Base-by-base conservation (phyloP, 75 land plant genomes). In the Sequoiadendron giganteum region DNA sequence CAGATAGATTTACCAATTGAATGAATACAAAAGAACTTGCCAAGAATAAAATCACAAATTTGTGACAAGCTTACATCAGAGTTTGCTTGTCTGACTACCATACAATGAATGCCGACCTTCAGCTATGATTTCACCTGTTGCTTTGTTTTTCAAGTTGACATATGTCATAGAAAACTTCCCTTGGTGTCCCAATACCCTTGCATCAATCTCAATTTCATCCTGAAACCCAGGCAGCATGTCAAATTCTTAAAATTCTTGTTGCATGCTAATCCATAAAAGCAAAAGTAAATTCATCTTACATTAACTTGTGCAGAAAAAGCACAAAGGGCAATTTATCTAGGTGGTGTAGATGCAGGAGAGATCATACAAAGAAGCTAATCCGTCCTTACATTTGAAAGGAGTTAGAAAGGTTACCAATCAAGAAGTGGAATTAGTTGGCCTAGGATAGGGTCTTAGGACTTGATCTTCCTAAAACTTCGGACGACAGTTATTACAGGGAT, bases 101-200 rank as follows among this genome's bases (percentile, higher is more conserved):
- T 92, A 95, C 87, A 93, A 85, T 25, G 93, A 90, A 81, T 95
- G 96, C 39, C 93, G 91, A 54, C 96, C 92, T 90, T 92, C 93
- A 77, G 94, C 94, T 81, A 95, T 86, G 38, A 91, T n/a, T 68
- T 92, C 91, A 8, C 93, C 96, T 4, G 90, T 93, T 36, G 82
- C 84, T 88, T 93, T 93, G 86, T 92, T 95, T 77, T 45, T 90
- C 15, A 95, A 36, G 43, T 87, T 82, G 6, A 95, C 94, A 43
- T 48, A 32, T 7, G 94, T 92, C 88, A 92, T 90, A 15, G 89
- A 88, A 80, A 90, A 90, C 6, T 86, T 87, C 13, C 96, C 96
- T 70, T 87, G 90, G 70, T 89, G 90, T 47, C 94, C 94, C 77
- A 95, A 86, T 43, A 89, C 81, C 85, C 88, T 95, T 58, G 94